Percentiles rank a stretch among this genome's conserved stretches.
phyloP scores from a whole-genome alignment of 441 rosid genomes.

The Populus hybrid region DNA sequence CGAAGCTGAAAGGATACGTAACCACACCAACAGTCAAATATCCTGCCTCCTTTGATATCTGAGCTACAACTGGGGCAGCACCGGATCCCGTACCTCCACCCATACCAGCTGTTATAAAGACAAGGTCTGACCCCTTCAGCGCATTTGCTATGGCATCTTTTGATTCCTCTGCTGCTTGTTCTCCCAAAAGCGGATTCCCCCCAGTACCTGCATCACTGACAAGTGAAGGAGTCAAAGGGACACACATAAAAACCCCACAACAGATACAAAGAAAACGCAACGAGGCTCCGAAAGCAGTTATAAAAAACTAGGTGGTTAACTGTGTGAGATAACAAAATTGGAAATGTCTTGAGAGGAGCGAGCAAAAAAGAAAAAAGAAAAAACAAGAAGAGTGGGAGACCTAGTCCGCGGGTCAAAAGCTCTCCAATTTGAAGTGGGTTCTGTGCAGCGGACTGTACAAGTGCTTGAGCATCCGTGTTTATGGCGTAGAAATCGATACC shows the following conservation, averaged over 20 bases:
- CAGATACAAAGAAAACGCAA: not conserved
- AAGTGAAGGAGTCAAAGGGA: slow-evolving; percentile 13
- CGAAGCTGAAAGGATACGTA: slow-evolving; percentile 97
- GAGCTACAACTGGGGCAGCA: slow-evolving; percentile 99
- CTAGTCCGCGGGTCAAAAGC: slow-evolving; percentile 94
- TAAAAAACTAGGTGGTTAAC: not conserved
- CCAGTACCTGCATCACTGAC: slow-evolving; percentile 69
- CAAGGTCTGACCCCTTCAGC: slow-evolving; percentile 97
- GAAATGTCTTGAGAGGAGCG: not conserved
- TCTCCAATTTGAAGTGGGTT: slow-evolving; percentile 96
- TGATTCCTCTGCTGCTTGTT: slow-evolving; percentile 98
- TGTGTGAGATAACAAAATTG: not conserved
- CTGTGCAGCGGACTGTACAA: slow-evolving; percentile 78
- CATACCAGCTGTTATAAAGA: slow-evolving; percentile 97
- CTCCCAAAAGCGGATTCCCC: slow-evolving; percentile 81
- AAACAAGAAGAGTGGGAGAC: slow-evolving; percentile 29
- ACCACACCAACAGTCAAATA: slow-evolving; percentile 97
- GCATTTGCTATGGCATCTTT: slow-evolving; percentile 80
- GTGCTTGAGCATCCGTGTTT: slow-evolving; percentile 93
- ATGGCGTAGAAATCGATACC: slow-evolving; percentile 91
- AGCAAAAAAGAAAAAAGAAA: not conserved
- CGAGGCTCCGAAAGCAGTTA: not conserved
- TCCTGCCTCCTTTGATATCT: slow-evolving; percentile 87
- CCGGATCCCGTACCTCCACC: slow-evolving; percentile 99
- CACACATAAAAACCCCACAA: not conserved